phyloP scores from a whole-genome alignment of 179 eudicot genomes.

The Drosera spatulata region DNA sequence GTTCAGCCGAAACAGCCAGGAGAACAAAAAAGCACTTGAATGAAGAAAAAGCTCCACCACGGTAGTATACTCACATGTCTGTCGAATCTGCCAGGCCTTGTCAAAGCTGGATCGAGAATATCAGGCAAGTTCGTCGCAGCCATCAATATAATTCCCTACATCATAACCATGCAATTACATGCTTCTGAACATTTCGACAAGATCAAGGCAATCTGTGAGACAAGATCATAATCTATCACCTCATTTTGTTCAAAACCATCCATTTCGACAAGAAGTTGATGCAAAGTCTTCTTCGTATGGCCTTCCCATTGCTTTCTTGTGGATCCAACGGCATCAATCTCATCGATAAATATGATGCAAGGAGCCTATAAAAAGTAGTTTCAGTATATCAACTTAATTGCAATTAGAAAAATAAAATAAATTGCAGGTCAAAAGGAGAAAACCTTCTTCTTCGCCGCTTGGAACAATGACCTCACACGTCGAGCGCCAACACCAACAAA shows the following conservation, averaged over 20 bases:
- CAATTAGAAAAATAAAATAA: no score
- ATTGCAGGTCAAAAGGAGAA: no score
- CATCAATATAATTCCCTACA: conserved; percentile 93
- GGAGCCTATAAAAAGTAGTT: conserved; percentile 48
- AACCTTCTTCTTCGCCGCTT: conserved; percentile 98
- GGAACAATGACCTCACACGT: conserved; percentile 91
- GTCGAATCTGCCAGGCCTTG: conserved; percentile 98
- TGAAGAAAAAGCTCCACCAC: not conserved
- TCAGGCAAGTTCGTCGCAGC: conserved; percentile 99
- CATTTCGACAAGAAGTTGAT: conserved; percentile 98
- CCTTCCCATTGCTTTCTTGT: conserved; percentile 99
- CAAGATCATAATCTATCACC: conserved; percentile 23
- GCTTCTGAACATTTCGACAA: not conserved
- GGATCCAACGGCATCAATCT: conserved; percentile 95
- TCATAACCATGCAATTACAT: not conserved
- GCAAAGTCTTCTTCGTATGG: conserved; percentile 91
- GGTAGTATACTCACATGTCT: conserved; percentile 68
- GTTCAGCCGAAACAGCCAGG: no score
- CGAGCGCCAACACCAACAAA: conserved; percentile 99
- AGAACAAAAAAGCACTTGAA: no score
- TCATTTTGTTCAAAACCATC: conserved; percentile 99
- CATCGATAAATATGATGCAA: conserved; percentile 95
- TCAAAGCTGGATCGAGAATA: conserved; percentile 97
- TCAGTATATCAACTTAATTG: no score
- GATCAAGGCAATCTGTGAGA: not conserved